Percentiles rank a stretch among this genome's conserved stretches.
Conservation (phyloP, 2,329 filamentous ascomycete genomes). For the Dothideomycetes sp. region DNA sequence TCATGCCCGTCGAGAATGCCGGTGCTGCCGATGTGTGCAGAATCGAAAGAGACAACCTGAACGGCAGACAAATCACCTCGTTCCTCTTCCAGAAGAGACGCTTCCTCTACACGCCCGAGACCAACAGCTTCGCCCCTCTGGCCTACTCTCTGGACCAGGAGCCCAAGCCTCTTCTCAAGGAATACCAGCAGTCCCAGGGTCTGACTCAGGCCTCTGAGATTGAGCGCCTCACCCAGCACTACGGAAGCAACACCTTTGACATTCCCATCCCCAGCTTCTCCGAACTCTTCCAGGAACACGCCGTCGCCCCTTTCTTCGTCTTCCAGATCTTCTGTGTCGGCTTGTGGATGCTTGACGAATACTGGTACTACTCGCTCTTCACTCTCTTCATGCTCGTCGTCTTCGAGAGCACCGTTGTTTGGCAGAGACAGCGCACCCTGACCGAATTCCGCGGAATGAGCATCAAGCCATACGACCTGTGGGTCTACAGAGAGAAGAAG, state of each 20-base stretch:
- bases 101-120: conserved; percentile 69
- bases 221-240: conserved; percentile 74
- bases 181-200: conserved; percentile 72
- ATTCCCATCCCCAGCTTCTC: conserved; percentile 93
- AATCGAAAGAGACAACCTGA: conserved; percentile 64
- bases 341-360: conserved; percentile 96
- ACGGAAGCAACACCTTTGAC: conserved; percentile 92
- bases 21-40: conserved; percentile 80
- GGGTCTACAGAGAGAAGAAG: conserved; percentile 75
- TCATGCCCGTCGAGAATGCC: conserved; percentile 81
- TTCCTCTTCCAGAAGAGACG: conserved; percentile 98
- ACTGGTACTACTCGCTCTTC: conserved; percentile 99
- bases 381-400: conserved; percentile 96
- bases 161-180: conserved; percentile 65
- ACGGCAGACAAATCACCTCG: conserved; percentile 64
- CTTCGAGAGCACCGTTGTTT: conserved; percentile 97
- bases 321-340: conserved; percentile 99
- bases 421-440: conserved; percentile 92
- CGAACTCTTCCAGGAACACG: conserved; percentile 95
- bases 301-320: conserved; percentile 96
- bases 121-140: conserved; percentile 68
- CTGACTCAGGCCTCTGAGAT: conserved; percentile 65
- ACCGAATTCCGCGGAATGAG: conserved; percentile 98
- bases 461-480: conserved; percentile 95
- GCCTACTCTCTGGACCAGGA: conserved; percentile 74